Evolutionary conservation across 1,284 basidiomycete genomes (phyloP), one percentile per base, ranked within the genome.

Genomic region (Cystobasidium sp.): DNA sequence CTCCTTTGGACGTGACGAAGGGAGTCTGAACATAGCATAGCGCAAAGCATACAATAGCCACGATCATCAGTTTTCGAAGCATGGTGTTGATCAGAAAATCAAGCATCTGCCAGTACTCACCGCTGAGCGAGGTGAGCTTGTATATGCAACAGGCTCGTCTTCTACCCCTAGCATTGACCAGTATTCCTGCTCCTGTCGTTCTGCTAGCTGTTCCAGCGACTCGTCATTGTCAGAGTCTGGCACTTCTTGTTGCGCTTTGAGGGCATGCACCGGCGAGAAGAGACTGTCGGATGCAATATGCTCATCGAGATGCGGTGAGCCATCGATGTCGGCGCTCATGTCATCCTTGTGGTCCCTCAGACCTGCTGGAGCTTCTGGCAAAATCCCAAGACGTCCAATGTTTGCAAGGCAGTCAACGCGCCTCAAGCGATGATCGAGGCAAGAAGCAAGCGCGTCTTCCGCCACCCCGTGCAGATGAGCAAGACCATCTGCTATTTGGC

Each of bases 141-240:
- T 1, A 46, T 58, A 46, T 52, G 43, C 12, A 1, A 62, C 1
- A 2, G 14, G n/a, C 22, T 20, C 41, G 1, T 47, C 56, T 49
- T 44, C 46, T 44, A 37, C 55, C 22, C 22, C 55, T 22, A 58
- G 31, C 58, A 69, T 46, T 7, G 68, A 46, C 69, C 69, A 71
- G 58, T 71, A 71, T n/a, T 61, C 47, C 18, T 53, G 44, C 43
- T 71, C 69, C 39, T 71, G 69, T 46, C 53, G 46, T 41, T 41
- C 51, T 41, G 69, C 69, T n/a, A 71, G 61, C 20, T 71, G 44
- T 47, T 51, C 49, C 51, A 53, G 20, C 3, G 44, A 49, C 49
- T 71, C 69, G 22, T 71, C 69, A 41, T 52, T 63, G 51, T 71
- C 69, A 6, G 69, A 71, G 46, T 71, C 49, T 31, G 51, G 47